Conservation (phyloP, 139 green algal genomes). For the Zygnema cylindricum region DNA sequence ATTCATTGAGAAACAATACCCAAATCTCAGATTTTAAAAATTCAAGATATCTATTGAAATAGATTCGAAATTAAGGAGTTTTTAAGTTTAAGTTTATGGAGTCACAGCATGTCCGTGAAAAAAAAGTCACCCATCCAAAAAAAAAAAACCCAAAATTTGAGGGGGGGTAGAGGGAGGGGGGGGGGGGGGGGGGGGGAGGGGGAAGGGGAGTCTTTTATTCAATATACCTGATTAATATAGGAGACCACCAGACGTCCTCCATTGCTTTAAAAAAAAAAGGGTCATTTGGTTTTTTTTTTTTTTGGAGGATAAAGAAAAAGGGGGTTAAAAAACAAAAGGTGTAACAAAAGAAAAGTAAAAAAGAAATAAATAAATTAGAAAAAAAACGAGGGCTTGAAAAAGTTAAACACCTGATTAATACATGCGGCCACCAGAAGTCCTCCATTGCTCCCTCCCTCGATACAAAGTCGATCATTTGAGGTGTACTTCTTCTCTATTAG, state of each 20-base stretch:
- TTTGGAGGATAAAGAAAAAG: background rate
- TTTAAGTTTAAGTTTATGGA: too few species aligned
- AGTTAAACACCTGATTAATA: constrained; percentile 80
- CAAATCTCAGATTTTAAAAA: too few species aligned
- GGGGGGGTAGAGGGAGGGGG: too few species aligned
- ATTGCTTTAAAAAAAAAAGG: too few species aligned
- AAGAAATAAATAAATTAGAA: too few species aligned
- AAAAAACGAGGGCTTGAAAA: background rate
- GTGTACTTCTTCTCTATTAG: constrained; percentile 73
- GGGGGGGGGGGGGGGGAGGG: too few species aligned
- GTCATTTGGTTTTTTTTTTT: background rate
- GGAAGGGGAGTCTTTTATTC: background rate
- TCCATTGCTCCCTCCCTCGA: constrained; percentile 88
- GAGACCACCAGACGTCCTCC: constrained; percentile 90
- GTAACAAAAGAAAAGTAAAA: background rate
- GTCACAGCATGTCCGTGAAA: too few species aligned
- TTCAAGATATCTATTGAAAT: too few species aligned
- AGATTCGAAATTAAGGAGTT: too few species aligned
- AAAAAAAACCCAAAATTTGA: constrained; percentile 20
- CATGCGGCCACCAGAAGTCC: constrained; percentile 91
- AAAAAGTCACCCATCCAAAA: too few species aligned
- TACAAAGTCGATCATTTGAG: constrained; percentile 68
- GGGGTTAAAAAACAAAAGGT: background rate
- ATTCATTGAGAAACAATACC: too few species aligned
- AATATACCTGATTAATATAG: constrained; percentile 91